Evolutionary conservation across 2,329 filamentous ascomycete species (phyloP), one percentile per base, ranked within the genome.

Genomic region (Clarireedia monteithiana): DNA sequence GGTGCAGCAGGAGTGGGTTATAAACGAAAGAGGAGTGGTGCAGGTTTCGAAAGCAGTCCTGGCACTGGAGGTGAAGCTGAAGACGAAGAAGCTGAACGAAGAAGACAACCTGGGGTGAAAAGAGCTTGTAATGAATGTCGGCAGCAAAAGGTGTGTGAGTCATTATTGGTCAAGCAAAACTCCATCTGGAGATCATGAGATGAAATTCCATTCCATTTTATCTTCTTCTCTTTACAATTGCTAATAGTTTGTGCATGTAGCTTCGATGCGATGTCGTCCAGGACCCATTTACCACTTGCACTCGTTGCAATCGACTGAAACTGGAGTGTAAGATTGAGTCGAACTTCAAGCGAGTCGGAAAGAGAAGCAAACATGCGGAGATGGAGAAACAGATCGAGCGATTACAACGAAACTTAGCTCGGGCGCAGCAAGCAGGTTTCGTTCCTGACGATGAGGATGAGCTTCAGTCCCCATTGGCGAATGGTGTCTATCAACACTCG

Each of bases 311-410:
- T 68, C 88, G 89, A 65, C 81, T 91, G 67, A 88, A 87, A 71
- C 83, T 92, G 59, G 82, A 85, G 59, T 94, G 89, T 77, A 89
- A 89, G 71, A 92, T 94, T 71, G 88, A 92, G 71, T 88, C 86
- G 66, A 90, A 91, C 71, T 92, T 92, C 74, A 91, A 91, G 77
- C 84, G 88, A 64, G 77, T 91, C 17, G 86, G 88, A 60, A 94
- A 94, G 75, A 81, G 88, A 44, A 88, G 83, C 61, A 88, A 89
- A 69, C 88, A 92, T 71, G 88, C 88, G 66, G 88, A 91, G 72
- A 91, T 91, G 87, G 88, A 90, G 69, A 87, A 84, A 72, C 86
- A 91, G 71, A 88, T 91, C 66, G 86, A 89, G 57, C 81, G 77
- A 60, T 72, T 86, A 62, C 80, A 84, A 51, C 79, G 82, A 47